Evolutionary conservation across 257 asterid species (phyloP), one percentile per base, ranked within the genome.

Genomic region (Nicotiana tabacum): DNA sequence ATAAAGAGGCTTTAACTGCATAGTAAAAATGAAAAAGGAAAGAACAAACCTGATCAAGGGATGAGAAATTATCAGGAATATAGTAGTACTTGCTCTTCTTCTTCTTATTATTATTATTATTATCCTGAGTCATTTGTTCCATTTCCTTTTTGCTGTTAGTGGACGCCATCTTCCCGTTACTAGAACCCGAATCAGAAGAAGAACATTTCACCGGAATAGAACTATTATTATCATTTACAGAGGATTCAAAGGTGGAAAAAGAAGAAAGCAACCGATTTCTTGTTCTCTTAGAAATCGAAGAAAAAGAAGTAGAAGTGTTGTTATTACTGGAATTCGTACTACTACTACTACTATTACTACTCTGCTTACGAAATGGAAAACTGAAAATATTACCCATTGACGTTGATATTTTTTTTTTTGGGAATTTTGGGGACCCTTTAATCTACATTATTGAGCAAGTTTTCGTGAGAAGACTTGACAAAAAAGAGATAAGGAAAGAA

Each of bases 1-100:
- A 43, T 2, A 35, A 7, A 35, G 0, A 0, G 5, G 5, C 6
- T 21, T 21, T 21, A 21, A 21, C 21, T 21, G 21, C 21, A 21
- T 21, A 21, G 21, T 21, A 5, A 35, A 35, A 35, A 35, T 35
- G 21, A 21, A 21, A 35, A 0, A 35, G 7, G 15, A 30, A n/a
- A 17, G 48, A 79, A n/a, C 24, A 8, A 81, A 93, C 97, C 97
- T 93, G 94, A 64, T 92, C 94, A 69, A 92, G 67, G 79, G 97
- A 88, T 62, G 91, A 83, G 89, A 83, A 92, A 61, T 87, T 89
- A 86, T 91, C 97, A 12, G 97, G 92, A 83, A 92, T 92, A 84
- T 51, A 89, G 12, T 83, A 84, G 30, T 92, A 93, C 86, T 92
- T 91, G 17, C 85, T 90, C 90, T 87, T 89, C 84, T 77, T 86